Percentiles rank a stretch among this genome's conserved stretches.
These are phyloP conservation scores for Tolypocladium inflatum DNA, from an alignment of 2,329 filamentous ascomycete genomes.

Conservation along the genomic window DNA sequence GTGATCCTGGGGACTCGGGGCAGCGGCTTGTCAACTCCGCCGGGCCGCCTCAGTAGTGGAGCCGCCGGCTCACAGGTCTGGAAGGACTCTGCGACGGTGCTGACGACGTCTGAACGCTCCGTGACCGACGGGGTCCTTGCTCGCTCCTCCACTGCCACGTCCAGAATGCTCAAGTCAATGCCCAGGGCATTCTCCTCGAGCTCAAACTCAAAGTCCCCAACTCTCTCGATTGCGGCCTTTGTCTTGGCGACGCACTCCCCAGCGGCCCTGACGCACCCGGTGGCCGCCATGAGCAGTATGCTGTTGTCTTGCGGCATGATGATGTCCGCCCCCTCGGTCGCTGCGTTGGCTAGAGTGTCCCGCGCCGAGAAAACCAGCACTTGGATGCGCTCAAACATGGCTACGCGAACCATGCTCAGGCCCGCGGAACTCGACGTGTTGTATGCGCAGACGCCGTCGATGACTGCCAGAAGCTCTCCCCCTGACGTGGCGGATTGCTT, in stretches of 20 bases:
- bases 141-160: conserved; percentile 27
- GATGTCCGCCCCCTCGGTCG: conserved; percentile 64
- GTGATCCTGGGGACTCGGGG: conserved; percentile 53
- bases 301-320: conserved; percentile 74
- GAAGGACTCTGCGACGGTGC: conserved; percentile 29
- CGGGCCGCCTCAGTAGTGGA: conserved; percentile 25
- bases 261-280: conserved; percentile 78
- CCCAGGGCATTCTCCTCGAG: conserved; percentile 48
- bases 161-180: conserved; percentile 44
- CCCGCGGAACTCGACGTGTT: conserved; percentile 58
- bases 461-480: conserved; percentile 65
- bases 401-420: conserved; percentile 58
- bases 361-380: conserved; percentile 73
- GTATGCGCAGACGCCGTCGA: conserved; percentile 74
- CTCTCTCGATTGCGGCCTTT: conserved; percentile 74
- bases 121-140: conserved; percentile 20
- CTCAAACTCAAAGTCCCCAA: conserved; percentile 87
- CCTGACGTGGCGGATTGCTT: conserved; percentile 78
- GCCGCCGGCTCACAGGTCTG: conserved; percentile 26
- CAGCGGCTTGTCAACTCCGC: conserved; percentile 56
- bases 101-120: conserved; percentile 26
- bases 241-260: conserved; percentile 87
- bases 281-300: conserved; percentile 67
- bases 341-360: conserved; percentile 62
- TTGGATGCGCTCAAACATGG: conserved; percentile 72